Base-by-base conservation (phyloP, 371 early-diverging fungal species). In the Coemansia sp. region DNA sequence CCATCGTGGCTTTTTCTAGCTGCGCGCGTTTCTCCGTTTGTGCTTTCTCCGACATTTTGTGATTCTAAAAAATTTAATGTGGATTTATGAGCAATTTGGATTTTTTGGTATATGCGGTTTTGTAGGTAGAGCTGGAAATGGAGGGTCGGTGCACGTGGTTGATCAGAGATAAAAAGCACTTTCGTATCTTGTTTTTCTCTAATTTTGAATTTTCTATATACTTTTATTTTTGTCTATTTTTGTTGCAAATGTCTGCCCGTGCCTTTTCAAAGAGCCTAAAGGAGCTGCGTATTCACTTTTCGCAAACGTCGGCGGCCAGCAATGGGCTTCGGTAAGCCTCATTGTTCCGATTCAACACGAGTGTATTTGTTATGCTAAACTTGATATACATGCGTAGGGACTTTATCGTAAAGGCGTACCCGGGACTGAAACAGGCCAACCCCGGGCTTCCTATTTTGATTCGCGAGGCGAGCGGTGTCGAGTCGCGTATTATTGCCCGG, bases 261-360 rank as follows among this genome's bases (percentile, higher is more conserved):
- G 79, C 65, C 21, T 59, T 78, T 55, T 61, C 72, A n/a, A 88
- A 87, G 73, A 82, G 84, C 71, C 82, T 95, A 55, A 89, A 89
- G 80, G 96, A 95, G 79, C 86, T 95, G 48, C 91, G 96, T 70
- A 85, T 95, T 60, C 96, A 95, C 80, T 85, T 92, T 80, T 92
- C 92, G 80, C 94, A 91, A 81, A 89, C 86, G 18, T 87, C 88
- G n/a, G 83, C 91, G 59, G 88, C 90, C 50, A 91, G 92, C 84
- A 84, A 85, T 66, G 94, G 94, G 58, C 77, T 92, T 67, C 88
- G 93, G 94, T 93, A 86, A 80, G 56, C 29, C 10, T 18, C 18
- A 51, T 51, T 22, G 13, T 4, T 11, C 11, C 3, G 18, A 24
- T 7, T 51, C 22, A 21, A 51, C 11, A 16, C 39, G 5, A 39